phyloP scores from a whole-genome alignment of 2,329 filamentous ascomycete species.

The Lasiodiplodia citricola region DNA sequence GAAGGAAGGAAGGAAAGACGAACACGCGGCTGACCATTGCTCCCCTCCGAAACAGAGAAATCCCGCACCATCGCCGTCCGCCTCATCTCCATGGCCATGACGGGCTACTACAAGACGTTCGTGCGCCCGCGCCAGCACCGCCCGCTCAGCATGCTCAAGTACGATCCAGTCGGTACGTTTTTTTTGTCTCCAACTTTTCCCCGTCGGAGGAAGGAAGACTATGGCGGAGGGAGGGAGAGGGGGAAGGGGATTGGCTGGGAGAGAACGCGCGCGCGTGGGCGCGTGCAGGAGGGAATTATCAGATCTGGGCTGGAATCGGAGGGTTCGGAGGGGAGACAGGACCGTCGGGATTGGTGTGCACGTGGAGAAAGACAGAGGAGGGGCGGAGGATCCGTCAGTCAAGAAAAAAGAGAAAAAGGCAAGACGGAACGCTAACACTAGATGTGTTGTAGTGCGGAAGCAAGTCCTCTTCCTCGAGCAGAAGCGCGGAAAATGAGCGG shows the following conservation, averaged over 20 bases:
- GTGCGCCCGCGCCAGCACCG: conserved; percentile 78
- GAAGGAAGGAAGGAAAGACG: neutral
- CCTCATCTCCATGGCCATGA: conserved; percentile 98
- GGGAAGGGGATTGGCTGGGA: neutral
- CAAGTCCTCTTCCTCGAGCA: conserved; percentile 95
- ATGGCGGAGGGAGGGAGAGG: neutral
- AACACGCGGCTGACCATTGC: neutral
- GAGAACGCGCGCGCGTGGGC: too few species aligned
- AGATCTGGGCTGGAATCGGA: too few species aligned
- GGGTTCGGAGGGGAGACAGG: too few species aligned
- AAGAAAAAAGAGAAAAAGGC: too few species aligned
- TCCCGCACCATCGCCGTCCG: conserved; percentile 91
- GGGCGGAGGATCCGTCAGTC: too few species aligned
- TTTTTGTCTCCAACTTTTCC: neutral
- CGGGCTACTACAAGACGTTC: conserved; percentile 94
- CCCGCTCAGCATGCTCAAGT: conserved; percentile 97
- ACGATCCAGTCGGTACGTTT: conserved; percentile 87
- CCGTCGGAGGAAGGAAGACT: neutral
- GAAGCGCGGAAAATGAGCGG: conserved; percentile 69
- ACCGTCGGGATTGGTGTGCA: too few species aligned
- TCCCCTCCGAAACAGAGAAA: conserved; percentile 58
- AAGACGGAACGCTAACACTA: neutral
- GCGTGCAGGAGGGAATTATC: too few species aligned
- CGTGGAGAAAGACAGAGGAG: neutral
- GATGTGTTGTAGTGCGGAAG: conserved; percentile 72